phyloP scores from a whole-genome alignment of 179 eudicot species.

The Dionaea muscipula region DNA sequence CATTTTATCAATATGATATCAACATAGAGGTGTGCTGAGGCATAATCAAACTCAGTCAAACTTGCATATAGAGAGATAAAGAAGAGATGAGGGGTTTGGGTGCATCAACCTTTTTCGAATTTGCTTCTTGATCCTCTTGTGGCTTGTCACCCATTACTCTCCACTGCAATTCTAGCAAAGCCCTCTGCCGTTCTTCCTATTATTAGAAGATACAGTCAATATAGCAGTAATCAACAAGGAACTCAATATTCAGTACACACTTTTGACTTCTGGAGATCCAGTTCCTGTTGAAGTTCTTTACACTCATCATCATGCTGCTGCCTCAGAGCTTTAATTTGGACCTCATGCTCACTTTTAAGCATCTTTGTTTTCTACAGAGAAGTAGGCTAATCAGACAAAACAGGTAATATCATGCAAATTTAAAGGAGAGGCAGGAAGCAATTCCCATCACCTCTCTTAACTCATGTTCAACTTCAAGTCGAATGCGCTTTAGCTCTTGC shows the following conservation, averaged over 20 bases:
- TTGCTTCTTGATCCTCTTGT: constrained; percentile 85
- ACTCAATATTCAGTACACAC: constrained; percentile 21
- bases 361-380: constrained; percentile 40
- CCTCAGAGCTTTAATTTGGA: constrained; percentile 56
- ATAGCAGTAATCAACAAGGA: constrained; percentile 4
- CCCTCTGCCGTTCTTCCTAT: constrained; percentile 94
- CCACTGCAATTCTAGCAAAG: constrained; percentile 83
- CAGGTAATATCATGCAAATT: constrained; percentile 4
- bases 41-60: neutral
- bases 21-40: neutral
- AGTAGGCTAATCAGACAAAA: neutral
- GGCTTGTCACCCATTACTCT: constrained; percentile 85
- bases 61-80: neutral
- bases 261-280: constrained; percentile 74
- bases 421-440: neutral
- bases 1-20: too few species aligned
- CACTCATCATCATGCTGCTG: constrained; percentile 68
- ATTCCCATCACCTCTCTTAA: constrained; percentile 51
- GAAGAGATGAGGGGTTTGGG: neutral
- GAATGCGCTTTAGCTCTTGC: constrained; percentile 48
- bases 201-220: constrained; percentile 14
- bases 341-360: constrained; percentile 73
- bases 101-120: constrained; percentile 56
- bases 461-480: constrained; percentile 64
- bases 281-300: constrained; percentile 69